phyloP scores from a whole-genome alignment of 345 rosid genomes.

The Lumnitzera racemosa region DNA sequence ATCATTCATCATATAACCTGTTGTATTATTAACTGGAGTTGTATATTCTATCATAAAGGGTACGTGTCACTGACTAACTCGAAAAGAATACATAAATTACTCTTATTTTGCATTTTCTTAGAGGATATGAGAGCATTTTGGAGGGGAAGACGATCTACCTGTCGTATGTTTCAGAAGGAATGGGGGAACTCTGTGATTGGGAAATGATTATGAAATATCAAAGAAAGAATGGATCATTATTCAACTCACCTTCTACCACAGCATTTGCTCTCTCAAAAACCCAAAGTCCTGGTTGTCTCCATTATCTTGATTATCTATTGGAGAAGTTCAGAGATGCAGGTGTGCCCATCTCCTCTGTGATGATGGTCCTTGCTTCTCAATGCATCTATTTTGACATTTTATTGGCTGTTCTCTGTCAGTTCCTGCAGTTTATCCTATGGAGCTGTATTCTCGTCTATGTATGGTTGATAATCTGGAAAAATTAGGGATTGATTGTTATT shows the following conservation, averaged over 20 bases:
- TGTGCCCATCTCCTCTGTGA: constrained; percentile 6
- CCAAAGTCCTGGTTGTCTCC: constrained; percentile 48
- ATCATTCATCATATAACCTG: no score
- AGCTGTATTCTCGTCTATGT: constrained; percentile 44
- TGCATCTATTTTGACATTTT: background rate
- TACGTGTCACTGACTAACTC: background rate
- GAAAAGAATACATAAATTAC: background rate
- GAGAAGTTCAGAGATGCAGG: constrained; percentile 70
- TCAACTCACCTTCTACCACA: constrained; percentile 83
- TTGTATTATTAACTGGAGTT: no score
- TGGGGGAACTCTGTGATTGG: constrained; percentile 48
- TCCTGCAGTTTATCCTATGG: constrained; percentile 66
- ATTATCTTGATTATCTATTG: constrained; percentile 44
- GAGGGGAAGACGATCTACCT: constrained; percentile 54
- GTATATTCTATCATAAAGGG: background rate
- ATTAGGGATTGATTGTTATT: constrained; percentile 62
- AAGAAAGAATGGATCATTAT: constrained; percentile 67
- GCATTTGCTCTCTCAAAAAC: constrained; percentile 61
- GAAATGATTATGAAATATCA: constrained; percentile 57
- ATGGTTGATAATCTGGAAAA: constrained; percentile 55
- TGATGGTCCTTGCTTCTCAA: background rate
- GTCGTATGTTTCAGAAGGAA: constrained; percentile 68
- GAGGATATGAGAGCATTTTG: constrained; percentile 18
- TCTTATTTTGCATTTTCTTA: constrained; percentile 10
- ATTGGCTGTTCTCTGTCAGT: constrained; percentile 38